Evolutionary conservation across 1,284 basidiomycete genomes (phyloP), one percentile per base, ranked within the genome.

Genomic region (Marasmius fiardii): DNA sequence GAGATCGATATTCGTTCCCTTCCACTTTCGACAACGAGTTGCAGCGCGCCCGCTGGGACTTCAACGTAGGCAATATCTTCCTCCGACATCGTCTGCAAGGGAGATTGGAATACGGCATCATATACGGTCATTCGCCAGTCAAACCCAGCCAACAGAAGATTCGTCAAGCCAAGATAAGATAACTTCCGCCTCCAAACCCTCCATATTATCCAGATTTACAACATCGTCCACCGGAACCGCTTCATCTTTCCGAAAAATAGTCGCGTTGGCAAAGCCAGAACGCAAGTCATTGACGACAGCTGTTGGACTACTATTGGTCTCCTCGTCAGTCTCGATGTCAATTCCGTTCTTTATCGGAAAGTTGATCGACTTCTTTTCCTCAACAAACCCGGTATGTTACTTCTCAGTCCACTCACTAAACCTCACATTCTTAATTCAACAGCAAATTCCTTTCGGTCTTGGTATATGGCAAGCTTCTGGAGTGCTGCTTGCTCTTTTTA

Each of bases 291-390:
- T 96, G 3, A 63, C 79, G 0, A 77, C 85, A 28, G 93, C 93
- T 7, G 76, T 94, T 52, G 89, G 75, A 1, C 69, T 87, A 44
- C 73, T 89, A 14, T 65, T 89, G 26, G 74, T 88, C 16, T 92
- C 90, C 0, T 88, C 86, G 3, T 71, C 82, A 2, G 93, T 99
- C 12, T 92, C 93, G 8, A 91, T 98, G 84, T 89, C 89, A 58
- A 82, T 97, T 10, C 95, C 95, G 0, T 83, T 96, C 63, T 92
- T 93, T 0, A 88, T 96, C 63, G 95, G 94, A 23, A 91, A 86
- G 68, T 78, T 97, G 50, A 96, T 97, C 59, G 94, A 96, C 71
- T 94, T 91, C 70, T 97, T 95, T 71, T 88, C 92, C 0, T 73
- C 84, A 12, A 59, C 78, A 2, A 79, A 81, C 64, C 85, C 87